These are phyloP conservation scores for Pichia paraexigua DNA, from an alignment of 805 yeast species.

Conservation along the genomic window DNA sequence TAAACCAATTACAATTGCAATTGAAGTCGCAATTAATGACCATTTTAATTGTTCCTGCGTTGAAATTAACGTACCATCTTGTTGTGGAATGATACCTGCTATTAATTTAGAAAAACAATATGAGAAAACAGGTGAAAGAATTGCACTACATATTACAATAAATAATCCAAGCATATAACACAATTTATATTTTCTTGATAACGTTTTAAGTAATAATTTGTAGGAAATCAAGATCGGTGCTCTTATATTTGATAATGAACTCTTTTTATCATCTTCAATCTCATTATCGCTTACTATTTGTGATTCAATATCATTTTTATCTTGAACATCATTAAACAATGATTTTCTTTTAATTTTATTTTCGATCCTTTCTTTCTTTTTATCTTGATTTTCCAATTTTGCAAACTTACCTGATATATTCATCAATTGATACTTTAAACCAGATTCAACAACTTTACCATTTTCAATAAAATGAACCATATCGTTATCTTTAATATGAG, in stretches of 20 bases:
- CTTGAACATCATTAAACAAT: neutral
- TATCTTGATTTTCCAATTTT: constrained; percentile 8
- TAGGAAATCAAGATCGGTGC: constrained; percentile 8
- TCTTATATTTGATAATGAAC: constrained; percentile 6
- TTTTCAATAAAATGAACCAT: constrained; percentile 48
- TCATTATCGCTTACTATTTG: neutral
- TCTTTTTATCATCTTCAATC: neutral
- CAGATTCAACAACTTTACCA: constrained; percentile 47
- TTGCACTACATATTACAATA: constrained; percentile 49
- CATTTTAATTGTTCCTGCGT: constrained; percentile 40
- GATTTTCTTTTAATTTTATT: neutral
- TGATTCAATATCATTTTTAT: neutral
- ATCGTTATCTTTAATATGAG: constrained; percentile 47
- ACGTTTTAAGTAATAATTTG: constrained; percentile 1
- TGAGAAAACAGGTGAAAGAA: constrained; percentile 69
- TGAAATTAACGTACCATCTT: constrained; percentile 21
- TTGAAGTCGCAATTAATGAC: constrained; percentile 56
- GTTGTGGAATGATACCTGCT: constrained; percentile 48
- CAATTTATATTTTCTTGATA: constrained; percentile 11
- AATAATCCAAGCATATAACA: constrained; percentile 43
- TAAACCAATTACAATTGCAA: constrained; percentile 59
- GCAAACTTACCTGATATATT: constrained; percentile 8
- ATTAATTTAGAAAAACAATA: constrained; percentile 66
- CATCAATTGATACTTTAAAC: constrained; percentile 30
- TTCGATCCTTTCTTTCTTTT: neutral